A percentile compares a stretch with the other conserved stretches of the same genome.
Evolutionary conservation across 495 filamentous ascomycete genomes (phyloP).

Genomic region (Copromyces sp.): DNA sequence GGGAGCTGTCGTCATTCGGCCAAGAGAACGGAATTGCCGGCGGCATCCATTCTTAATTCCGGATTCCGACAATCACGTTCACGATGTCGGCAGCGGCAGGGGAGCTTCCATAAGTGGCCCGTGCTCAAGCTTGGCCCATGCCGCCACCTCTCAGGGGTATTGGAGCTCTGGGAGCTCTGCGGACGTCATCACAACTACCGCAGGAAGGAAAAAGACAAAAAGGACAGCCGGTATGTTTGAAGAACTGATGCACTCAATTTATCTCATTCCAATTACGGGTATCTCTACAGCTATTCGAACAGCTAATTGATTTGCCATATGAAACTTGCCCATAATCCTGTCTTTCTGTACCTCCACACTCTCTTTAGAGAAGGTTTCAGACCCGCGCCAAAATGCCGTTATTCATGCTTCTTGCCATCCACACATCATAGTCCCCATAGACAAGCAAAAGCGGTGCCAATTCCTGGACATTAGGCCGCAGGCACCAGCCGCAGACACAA

Average conservation of each 20-base stretch:
- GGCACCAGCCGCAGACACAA: not conserved
- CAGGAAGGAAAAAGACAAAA: not conserved
- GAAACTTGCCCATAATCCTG: not conserved
- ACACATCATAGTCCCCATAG: not conserved
- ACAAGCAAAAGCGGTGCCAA: not conserved
- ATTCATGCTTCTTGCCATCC: not conserved
- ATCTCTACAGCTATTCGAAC: not conserved
- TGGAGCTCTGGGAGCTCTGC: not conserved
- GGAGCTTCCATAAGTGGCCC: not conserved
- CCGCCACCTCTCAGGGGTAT: not conserved
- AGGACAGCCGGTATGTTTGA: not conserved
- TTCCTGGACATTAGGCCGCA: not conserved
- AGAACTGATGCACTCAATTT: not conserved
- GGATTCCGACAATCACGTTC: not conserved
- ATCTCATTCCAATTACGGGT: not conserved
- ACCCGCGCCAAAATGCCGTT: not conserved
- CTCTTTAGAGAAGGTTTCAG: not conserved
- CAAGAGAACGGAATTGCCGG: not conserved
- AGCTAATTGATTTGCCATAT: not conserved
- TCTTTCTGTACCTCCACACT: not conserved
- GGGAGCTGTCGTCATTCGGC: not conserved
- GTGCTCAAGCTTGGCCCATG: not conserved
- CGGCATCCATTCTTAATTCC: not conserved
- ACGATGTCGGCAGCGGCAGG: not conserved
- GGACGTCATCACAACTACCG: not conserved